Base-by-base conservation (phyloP, 164 flowering plant species). In the Pachysandra terminalis region DNA sequence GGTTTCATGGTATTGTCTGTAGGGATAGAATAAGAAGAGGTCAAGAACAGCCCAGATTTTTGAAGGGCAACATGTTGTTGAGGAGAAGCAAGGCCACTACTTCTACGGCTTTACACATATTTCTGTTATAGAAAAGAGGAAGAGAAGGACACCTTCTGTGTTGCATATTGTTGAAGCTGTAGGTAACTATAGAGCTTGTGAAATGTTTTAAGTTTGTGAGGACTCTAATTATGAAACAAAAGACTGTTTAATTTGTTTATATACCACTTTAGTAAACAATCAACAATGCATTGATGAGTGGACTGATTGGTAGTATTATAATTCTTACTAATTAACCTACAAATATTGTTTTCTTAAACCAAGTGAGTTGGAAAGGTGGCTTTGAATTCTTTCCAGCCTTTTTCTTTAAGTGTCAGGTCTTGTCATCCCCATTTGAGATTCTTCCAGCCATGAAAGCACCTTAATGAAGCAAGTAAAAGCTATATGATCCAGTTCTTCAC, bases 361-460 rank as follows among this genome's bases (percentile, higher is more conserved):
- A 45, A 45, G 17, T 10, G 14, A 13, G 51, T 15, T n/a, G 51
- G 51, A 27, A 27, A 17, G n/a, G 26, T 26, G n/a, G 10, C 61
- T 57, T 25, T 58, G 32, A 57, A 57, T 57, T 25, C 17, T 24
- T 12, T 57, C 17, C 25, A 56, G 58, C 14, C 21, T 22, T 21
- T 56, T 3, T 17, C n/a, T n/a, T 51, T 60, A n/a, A n/a, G n/a
- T 60, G 65, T 61, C 70, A 59, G 60, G 56, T 61, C 52, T n/a
- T n/a, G n/a, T 61, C 64, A 40, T 61, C 64, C 21, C 27, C 65
- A 61, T 24, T 17, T 24, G 12, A 69, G 72, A 61, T 69, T 69
- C 66, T 61, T 69, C 72, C 66, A 69, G 66, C 66, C 72, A 53
- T 53, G 66, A 61, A 62, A 69, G 45, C 66, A 61, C 66, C 52